Evolutionary conservation across 1,284 basidiomycete species (phyloP).

Genomic region (Ganoderma multipileum): DNA sequence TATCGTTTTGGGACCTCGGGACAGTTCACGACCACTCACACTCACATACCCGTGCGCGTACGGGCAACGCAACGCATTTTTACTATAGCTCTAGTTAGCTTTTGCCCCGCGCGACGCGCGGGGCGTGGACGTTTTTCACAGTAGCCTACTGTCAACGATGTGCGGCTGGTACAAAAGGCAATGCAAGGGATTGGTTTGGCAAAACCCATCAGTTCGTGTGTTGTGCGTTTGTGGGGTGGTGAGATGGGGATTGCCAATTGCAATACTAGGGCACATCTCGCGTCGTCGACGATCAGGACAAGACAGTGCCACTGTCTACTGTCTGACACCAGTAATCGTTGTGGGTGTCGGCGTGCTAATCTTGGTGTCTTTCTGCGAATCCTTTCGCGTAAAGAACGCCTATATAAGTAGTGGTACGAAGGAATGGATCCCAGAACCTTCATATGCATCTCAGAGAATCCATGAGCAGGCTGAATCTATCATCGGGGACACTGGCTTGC

Average conservation of each 20-base stretch:
- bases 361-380: neutral
- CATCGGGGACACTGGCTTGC: neutral
- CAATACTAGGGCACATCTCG: neutral
- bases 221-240: neutral
- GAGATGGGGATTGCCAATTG: neutral
- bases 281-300: neutral
- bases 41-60: constrained; percentile 2
- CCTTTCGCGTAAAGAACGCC: neutral
- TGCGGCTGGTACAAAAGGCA: constrained; percentile 16
- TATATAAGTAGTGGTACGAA: neutral
- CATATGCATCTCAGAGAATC: neutral
- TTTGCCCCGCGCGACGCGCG: constrained; percentile 27
- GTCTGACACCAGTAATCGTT: neutral
- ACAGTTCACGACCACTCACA: constrained; percentile 16
- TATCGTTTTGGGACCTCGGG: constrained; percentile 19
- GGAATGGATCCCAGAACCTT: neutral
- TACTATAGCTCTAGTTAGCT: constrained; percentile 21
- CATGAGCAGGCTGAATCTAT: neutral
- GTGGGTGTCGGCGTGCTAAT: neutral
- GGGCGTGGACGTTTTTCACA: constrained; percentile 14
- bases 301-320: neutral
- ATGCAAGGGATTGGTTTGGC: constrained; percentile 9
- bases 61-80: constrained; percentile 15
- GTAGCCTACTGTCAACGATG: constrained; percentile 9
- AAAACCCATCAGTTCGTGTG: neutral